Evolutionary conservation across 805 yeast genomes (phyloP), one percentile per base, ranked within the genome.

Genomic region (Nakazawaea laoshanensis): DNA sequence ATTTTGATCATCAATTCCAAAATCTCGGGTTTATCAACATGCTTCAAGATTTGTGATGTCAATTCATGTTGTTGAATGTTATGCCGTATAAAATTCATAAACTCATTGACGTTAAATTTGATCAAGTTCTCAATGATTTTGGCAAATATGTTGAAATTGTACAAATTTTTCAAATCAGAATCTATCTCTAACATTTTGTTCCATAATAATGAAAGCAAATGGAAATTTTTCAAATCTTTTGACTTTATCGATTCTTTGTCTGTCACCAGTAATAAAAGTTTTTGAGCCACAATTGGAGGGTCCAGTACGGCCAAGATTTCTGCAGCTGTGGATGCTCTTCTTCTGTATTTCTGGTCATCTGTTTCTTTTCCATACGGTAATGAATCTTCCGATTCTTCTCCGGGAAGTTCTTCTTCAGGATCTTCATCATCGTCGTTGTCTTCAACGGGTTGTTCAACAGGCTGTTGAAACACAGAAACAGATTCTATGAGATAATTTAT

Each of bases 1-100:
- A 92, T 72, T 49, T 89, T 77, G 31, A 92, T 66, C 31, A 92
- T 58, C 44, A 89, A 77, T 53, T 92, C 98, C 79, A 89, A 85
- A 28, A 86, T 55, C 30, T 94, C 83, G 11, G 95, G 94, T 36
- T 88, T 82, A 45, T 83, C 92, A 33, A 92, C 72, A 53, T 88
- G 94, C 28, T 62, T 67, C 42, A 89, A 55, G 49, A 89, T 84
- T 38, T 81, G 74, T 42, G 76, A 80, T 9, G 85, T 89, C 30
- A 92, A 59, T 38, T 64, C 59, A 7, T 34, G 33, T 15, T 40
- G 32, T 24, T 42, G 42, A 18, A 29, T 30, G 22, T 37, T 33
- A 1, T 65, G 63, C 36, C 88, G 58, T 25, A 92, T 68, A 49
- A 83, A 89, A 61, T 60, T 77, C 57, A 60, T 61, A 63, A 87